These are phyloP conservation scores for Vaccinium darrowii DNA, from an alignment of 148 eudicot species.

Conservation along the genomic window DNA sequence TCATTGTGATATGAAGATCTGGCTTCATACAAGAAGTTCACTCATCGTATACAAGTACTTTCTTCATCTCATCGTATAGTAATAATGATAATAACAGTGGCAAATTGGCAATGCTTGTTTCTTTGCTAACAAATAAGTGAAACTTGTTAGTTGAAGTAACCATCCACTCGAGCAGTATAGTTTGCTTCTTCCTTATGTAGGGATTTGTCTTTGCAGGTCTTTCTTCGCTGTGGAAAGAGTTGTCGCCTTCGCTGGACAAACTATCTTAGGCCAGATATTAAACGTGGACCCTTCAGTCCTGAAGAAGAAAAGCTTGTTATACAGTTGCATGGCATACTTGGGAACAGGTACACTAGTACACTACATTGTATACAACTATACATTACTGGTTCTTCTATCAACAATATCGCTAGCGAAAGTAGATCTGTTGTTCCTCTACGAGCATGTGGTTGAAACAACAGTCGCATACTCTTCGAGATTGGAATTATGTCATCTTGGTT, in stretches of 20 bases:
- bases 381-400: background rate
- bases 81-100: no score
- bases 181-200: background rate
- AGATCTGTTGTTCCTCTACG: background rate
- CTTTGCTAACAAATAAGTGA: background rate
- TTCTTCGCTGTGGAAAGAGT: conserved; percentile 71
- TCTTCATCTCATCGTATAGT: conserved; percentile 34
- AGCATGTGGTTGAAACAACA: background rate
- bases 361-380: background rate
- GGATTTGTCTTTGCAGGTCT: conserved; percentile 37
- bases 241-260: conserved; percentile 78
- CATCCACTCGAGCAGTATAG: background rate
- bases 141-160: background rate
- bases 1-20: conserved; percentile 55
- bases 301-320: conserved; percentile 73
- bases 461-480: background rate
- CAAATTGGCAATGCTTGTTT: background rate
- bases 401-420: background rate
- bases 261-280: conserved; percentile 68
- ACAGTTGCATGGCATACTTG: conserved; percentile 66
- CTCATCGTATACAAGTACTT: conserved; percentile 59
- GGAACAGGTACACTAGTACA: conserved; percentile 46
- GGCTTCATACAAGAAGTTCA: conserved; percentile 68
- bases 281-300: conserved; percentile 60
- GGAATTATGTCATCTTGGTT: background rate